Base-by-base conservation (phyloP, 2,329 filamentous ascomycete species). In the Alternaria dauci region DNA sequence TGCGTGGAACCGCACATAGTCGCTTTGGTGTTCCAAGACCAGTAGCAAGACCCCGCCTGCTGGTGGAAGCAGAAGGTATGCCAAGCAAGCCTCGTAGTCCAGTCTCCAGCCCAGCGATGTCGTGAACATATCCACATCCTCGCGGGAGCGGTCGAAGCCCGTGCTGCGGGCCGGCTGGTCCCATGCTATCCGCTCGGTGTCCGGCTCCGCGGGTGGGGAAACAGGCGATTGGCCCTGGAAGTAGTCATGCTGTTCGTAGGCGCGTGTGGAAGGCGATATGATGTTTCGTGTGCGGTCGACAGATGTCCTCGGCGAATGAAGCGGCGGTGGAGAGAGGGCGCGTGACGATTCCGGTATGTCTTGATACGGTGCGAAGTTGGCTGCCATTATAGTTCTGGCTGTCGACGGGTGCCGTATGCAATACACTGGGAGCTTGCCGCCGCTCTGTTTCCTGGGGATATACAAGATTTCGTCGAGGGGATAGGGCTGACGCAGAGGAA, bases 1-100 rank as follows among this genome's bases (percentile, higher is more conserved):
- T 8, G 95, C 95, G 79, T 99, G 95, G 71, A 98, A 98, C 65
- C 95, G 87, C 58, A 99, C 95, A 79, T 97, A 99, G 81, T 99
- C 95, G 75, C 93, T 97, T 83, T 97, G 95, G 75, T 94, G 88
- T 84, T 99, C 95, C 65, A 94, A 77, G 44, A 98, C 86, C 68
- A 99, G 80, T 70, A 99, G 80, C 67, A 97, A 78, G 26, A 97
- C 92, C 3, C 91, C 92, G 3, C 94, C 95, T 0, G 94, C 85
- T 1, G 95, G 95, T 63, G 95, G 95, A 14, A 96, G 81, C 51
- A 91, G 83, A 63, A 97, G 76, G 78, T 99, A 99, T 53, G 95
- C 94, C 73, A 97, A 81, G 76, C 90, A 92, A 6, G 95, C 94
- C 83, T 98, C 94, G 74, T 94, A 91, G 75, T 96, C 93, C 68